phyloP scores from a whole-genome alignment of 441 rosid genomes.

The Dalechampia spathulata region DNA sequence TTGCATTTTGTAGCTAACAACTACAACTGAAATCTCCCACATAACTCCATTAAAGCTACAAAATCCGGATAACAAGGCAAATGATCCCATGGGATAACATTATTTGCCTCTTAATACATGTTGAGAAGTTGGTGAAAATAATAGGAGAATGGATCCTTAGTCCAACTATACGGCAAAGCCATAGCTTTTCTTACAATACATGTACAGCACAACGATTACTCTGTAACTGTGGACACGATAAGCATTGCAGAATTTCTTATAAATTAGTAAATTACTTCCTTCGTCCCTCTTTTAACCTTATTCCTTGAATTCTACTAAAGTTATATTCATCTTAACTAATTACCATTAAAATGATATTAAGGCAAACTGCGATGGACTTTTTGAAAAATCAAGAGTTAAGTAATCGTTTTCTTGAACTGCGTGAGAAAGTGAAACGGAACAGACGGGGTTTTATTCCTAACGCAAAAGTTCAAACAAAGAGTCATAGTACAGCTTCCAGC shows the following conservation, averaged over 20 bases:
- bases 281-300: too few species aligned
- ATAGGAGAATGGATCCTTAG: neutral
- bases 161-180: neutral
- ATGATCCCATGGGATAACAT: neutral
- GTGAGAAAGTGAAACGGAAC: too few species aligned
- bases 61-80: neutral
- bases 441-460: conserved; percentile 1
- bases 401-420: too few species aligned
- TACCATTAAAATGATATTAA: too few species aligned
- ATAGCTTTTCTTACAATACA: neutral
- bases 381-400: too few species aligned
- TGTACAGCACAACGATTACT: neutral
- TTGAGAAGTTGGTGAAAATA: neutral
- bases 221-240: conserved; percentile 7
- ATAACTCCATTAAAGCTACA: neutral
- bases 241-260: too few species aligned
- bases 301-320: too few species aligned
- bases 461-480: neutral
- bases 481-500: neutral
- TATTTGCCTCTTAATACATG: neutral
- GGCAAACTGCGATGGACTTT: too few species aligned
- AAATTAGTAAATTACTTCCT: too few species aligned
- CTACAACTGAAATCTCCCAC: too few species aligned
- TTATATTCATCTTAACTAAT: too few species aligned
- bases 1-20: neutral